Evolutionary conservation across 1,284 basidiomycete genomes (phyloP).

Genomic region (Coniophora puteana): DNA sequence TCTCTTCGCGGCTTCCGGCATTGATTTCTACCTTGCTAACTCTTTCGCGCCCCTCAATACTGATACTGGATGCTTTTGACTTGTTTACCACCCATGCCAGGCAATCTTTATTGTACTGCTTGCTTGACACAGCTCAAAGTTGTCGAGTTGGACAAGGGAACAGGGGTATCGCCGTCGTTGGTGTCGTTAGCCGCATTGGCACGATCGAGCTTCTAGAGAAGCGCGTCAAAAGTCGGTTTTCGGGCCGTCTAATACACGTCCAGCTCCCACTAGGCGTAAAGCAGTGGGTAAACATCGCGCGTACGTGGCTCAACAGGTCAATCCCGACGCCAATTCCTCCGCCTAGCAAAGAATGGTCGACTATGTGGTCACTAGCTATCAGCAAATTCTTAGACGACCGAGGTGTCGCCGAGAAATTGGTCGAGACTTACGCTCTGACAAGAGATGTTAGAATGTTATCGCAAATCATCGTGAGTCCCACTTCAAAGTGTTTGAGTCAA

Average conservation of each 20-base stretch:
- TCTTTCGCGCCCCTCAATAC: slow-evolving; percentile 72
- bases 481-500: slow-evolving; percentile 21
- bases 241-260: slow-evolving; percentile 82
- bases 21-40: slow-evolving; percentile 77
- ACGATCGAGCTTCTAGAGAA: slow-evolving; percentile 91
- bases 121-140: slow-evolving; percentile 79
- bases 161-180: slow-evolving; percentile 79
- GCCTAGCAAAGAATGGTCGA: slow-evolving; percentile 42
- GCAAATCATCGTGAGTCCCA: slow-evolving; percentile 59
- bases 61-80: slow-evolving; percentile 89
- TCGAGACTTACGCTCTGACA: slow-evolving; percentile 62
- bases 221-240: slow-evolving; percentile 93
- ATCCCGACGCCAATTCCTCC: slow-evolving; percentile 24
- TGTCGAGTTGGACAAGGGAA: slow-evolving; percentile 51
- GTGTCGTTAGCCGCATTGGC: slow-evolving; percentile 80
- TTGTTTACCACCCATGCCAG: slow-evolving; percentile 86
- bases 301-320: slow-evolving; percentile 37
- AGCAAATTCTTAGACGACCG: slow-evolving; percentile 51
- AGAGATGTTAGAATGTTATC: slow-evolving; percentile 65
- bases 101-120: slow-evolving; percentile 85
- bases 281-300: slow-evolving; percentile 50
- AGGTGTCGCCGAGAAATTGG: slow-evolving; percentile 39
- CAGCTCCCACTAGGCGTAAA: slow-evolving; percentile 50
- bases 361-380: slow-evolving; percentile 57
- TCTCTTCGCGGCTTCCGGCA: slow-evolving; percentile 76